phyloP scores from a whole-genome alignment of 345 rosid genomes.

The Syzygium grande region DNA sequence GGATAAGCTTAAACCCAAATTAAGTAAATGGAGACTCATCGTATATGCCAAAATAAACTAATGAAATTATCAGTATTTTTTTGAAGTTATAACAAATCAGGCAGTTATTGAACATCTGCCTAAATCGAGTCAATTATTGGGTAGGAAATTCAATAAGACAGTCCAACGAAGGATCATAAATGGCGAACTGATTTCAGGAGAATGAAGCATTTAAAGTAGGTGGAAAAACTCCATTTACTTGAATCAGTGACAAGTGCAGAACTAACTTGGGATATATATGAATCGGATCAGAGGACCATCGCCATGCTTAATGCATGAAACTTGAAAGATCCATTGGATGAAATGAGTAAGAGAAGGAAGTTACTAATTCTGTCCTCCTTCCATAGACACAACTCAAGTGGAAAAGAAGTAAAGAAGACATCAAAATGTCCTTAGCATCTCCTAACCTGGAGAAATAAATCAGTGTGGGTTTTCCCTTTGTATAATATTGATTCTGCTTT shows the following conservation, averaged over 20 bases:
- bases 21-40: neutral
- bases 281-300: neutral
- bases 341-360: neutral
- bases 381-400: neutral
- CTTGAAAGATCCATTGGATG: neutral
- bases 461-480: conserved; percentile 92
- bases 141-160: neutral
- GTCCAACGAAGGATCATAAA: neutral
- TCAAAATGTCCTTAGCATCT: neutral
- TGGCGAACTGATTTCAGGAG: neutral
- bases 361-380: neutral
- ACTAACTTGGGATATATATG: neutral
- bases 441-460: conserved; percentile 91
- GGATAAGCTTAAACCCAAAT: neutral
- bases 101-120: neutral
- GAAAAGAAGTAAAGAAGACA: neutral
- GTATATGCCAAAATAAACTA: neutral
- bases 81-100: neutral
- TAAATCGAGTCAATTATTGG: neutral
- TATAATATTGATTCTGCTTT: conserved; percentile 66
- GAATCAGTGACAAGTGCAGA: neutral
- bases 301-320: neutral
- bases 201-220: neutral
- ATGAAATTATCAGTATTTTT: neutral
- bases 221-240: neutral